phyloP scores from a whole-genome alignment of 768 basidiomycete genomes.

The Kwoniella shandongensis region DNA sequence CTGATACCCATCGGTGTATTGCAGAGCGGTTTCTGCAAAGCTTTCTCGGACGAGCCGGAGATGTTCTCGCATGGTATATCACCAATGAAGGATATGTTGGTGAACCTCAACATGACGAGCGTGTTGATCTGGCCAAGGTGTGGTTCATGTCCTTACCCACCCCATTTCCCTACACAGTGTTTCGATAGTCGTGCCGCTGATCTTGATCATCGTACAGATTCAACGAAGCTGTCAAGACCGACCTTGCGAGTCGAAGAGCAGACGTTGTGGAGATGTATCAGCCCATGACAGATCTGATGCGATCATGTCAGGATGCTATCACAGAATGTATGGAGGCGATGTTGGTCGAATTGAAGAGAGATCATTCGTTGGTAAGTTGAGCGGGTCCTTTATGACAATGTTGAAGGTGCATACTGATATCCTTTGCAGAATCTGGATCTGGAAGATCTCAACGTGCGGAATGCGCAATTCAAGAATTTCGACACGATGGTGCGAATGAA shows the following conservation, averaged over 20 bases:
- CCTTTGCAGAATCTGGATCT: conserved; percentile 70
- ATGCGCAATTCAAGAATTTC: conserved; percentile 90
- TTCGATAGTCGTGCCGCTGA: too few species aligned
- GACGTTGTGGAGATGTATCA: conserved; percentile 92
- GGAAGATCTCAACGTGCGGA: conserved; percentile 88
- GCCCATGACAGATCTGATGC: conserved; percentile 78
- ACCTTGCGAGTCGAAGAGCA: conserved; percentile 76
- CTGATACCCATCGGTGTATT: conserved; percentile 1
- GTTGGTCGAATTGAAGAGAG: conserved; percentile 81
- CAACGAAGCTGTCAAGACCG: conserved; percentile 79
- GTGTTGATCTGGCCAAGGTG: conserved; percentile 91
- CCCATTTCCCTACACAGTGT: too few species aligned
- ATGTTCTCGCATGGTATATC: conserved; percentile 88
- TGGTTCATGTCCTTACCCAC: conserved; percentile 1
- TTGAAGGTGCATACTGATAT: conserved; percentile 7
- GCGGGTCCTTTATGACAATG: background rate
- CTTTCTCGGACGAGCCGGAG: conserved; percentile 95
- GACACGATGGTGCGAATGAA: conserved; percentile 83
- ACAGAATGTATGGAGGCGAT: conserved; percentile 92
- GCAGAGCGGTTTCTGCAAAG: conserved; percentile 83
- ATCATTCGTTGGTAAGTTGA: conserved; percentile 65
- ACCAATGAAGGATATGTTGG: conserved; percentile 87
- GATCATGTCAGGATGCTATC: conserved; percentile 86
- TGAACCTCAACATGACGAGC: conserved; percentile 82
- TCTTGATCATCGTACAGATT: too few species aligned